These are phyloP conservation scores for Parmelia sp. DNA, from an alignment of 495 filamentous ascomycete genomes.

Conservation along the genomic window DNA sequence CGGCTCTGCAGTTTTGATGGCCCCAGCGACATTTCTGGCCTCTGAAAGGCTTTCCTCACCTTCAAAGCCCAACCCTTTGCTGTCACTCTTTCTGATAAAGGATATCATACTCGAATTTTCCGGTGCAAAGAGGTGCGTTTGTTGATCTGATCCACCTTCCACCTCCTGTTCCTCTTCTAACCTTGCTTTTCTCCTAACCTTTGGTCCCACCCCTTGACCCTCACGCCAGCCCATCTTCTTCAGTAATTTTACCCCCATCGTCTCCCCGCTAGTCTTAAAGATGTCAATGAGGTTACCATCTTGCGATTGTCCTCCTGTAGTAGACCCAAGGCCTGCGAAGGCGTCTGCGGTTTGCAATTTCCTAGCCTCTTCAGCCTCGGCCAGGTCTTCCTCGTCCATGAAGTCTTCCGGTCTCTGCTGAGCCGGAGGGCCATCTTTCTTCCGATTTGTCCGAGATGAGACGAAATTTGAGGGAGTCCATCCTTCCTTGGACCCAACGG, in stretches of 20 bases:
- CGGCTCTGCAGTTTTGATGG: slow-evolving; percentile 26
- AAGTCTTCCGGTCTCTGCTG: slow-evolving; percentile 80
- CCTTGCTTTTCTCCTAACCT: slow-evolving; percentile 68
- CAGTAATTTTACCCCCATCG: slow-evolving; percentile 80
- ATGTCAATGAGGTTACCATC: slow-evolving; percentile 65
- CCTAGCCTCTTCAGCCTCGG: slow-evolving; percentile 73
- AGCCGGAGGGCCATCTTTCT: slow-evolving; percentile 53
- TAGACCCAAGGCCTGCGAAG: slow-evolving; percentile 73
- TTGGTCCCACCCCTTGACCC: slow-evolving; percentile 88
- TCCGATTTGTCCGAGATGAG: slow-evolving; percentile 75
- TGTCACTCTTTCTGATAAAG: slow-evolving; percentile 69
- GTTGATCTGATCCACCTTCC: slow-evolving; percentile 34
- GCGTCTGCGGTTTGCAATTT: slow-evolving; percentile 62
- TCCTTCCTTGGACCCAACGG: slow-evolving; percentile 95
- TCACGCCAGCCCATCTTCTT: slow-evolving; percentile 96
- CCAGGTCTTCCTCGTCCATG: slow-evolving; percentile 96
- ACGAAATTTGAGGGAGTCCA: slow-evolving; percentile 91
- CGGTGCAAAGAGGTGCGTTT: slow-evolving; percentile 80
- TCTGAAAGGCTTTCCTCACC: slow-evolving; percentile 53
- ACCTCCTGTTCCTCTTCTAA: slow-evolving; percentile 49
- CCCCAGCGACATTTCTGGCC: slow-evolving; percentile 16
- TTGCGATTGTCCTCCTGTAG: slow-evolving; percentile 48
- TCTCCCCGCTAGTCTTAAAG: slow-evolving; percentile 69
- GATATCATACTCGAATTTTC: slow-evolving; percentile 71
- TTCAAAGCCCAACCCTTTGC: slow-evolving; percentile 74